phyloP scores from a whole-genome alignment of 306 rosid species.

The Corylus avellana region DNA sequence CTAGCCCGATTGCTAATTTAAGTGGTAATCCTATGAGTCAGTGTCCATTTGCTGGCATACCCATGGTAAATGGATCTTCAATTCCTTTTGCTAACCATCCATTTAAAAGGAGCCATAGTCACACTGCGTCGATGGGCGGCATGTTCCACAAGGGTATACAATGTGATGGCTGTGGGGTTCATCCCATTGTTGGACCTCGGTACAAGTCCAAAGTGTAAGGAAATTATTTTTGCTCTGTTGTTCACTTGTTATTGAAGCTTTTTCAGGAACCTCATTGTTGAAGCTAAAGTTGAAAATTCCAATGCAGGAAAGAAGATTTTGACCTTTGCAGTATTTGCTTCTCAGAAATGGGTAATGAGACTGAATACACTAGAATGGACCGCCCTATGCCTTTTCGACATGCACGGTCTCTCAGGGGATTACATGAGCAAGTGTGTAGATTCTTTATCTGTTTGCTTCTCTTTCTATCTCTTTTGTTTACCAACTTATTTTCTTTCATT shows the following conservation, averaged over 20 bases:
- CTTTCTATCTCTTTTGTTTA: slow-evolving; percentile 4
- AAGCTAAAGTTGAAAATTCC: not conserved
- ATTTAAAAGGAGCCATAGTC: slow-evolving; percentile 47
- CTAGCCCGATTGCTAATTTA: slow-evolving; percentile 16
- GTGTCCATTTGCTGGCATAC: slow-evolving; percentile 53
- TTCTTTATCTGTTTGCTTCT: slow-evolving; percentile 14
- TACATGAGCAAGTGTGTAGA: slow-evolving; percentile 32
- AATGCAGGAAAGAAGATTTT: slow-evolving; percentile 70
- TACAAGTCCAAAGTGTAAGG: slow-evolving; percentile 85
- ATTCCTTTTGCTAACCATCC: slow-evolving; percentile 33
- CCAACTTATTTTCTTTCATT: slow-evolving; percentile 3
- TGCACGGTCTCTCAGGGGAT: slow-evolving; percentile 34
- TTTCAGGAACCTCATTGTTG: not conserved
- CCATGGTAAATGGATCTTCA: slow-evolving; percentile 16
- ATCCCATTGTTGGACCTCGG: slow-evolving; percentile 91
- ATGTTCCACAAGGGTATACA: slow-evolving; percentile 80
- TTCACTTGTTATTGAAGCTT: not conserved
- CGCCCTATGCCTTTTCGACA: slow-evolving; percentile 46
- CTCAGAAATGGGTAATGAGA: slow-evolving; percentile 49
- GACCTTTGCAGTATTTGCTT: slow-evolving; percentile 87
- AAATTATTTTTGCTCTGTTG: slow-evolving; percentile 6
- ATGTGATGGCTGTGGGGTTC: slow-evolving; percentile 92
- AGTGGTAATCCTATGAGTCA: slow-evolving; percentile 25
- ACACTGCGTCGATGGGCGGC: slow-evolving; percentile 50
- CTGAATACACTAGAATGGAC: slow-evolving; percentile 71